phyloP scores from a whole-genome alignment of 805 yeast genomes.

The Debaryomyces hansenii region DNA sequence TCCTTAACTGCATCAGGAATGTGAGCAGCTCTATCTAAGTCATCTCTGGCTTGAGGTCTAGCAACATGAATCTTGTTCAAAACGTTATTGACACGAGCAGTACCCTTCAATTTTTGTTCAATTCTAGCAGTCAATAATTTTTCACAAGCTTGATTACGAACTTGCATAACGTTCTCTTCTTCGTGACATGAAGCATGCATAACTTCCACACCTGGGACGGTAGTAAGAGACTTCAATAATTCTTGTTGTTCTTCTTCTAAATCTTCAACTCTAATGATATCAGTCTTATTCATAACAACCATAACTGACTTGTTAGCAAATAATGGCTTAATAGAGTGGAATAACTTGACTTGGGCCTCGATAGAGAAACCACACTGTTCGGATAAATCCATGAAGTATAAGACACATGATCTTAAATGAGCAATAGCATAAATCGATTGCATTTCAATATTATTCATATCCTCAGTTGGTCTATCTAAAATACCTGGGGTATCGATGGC shows the following conservation, averaged over 20 bases:
- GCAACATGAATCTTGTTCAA: slow-evolving; percentile 96
- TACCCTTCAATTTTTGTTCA: slow-evolving; percentile 93
- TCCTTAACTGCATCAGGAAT: slow-evolving; percentile 75
- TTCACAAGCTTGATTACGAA: slow-evolving; percentile 96
- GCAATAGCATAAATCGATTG: slow-evolving; percentile 99
- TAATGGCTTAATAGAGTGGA: slow-evolving; percentile 95
- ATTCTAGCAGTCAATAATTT: slow-evolving; percentile 92
- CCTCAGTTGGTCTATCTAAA: slow-evolving; percentile 97
- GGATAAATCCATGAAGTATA: slow-evolving; percentile 96
- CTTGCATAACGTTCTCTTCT: slow-evolving; percentile 93
- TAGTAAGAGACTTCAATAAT: slow-evolving; percentile 62
- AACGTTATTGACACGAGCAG: slow-evolving; percentile 84
- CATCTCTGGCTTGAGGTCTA: slow-evolving; percentile 86
- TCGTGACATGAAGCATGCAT: slow-evolving; percentile 92
- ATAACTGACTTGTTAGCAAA: slow-evolving; percentile 96
- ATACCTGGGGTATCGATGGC: slow-evolving; percentile 99
- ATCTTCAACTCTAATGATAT: slow-evolving; percentile 83
- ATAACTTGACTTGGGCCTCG: slow-evolving; percentile 95
- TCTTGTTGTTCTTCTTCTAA: slow-evolving; percentile 73
- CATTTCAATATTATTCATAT: slow-evolving; percentile 99
- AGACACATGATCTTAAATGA: slow-evolving; percentile 92
- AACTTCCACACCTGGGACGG: slow-evolving; percentile 81
- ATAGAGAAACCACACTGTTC: slow-evolving; percentile 99
- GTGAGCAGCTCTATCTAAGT: slow-evolving; percentile 69
- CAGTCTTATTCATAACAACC: slow-evolving; percentile 94